Percentiles rank a stretch among this genome's conserved stretches.
Conservation (phyloP, 768 basidiomycete species). For the Nevesoporus exiguus region DNA sequence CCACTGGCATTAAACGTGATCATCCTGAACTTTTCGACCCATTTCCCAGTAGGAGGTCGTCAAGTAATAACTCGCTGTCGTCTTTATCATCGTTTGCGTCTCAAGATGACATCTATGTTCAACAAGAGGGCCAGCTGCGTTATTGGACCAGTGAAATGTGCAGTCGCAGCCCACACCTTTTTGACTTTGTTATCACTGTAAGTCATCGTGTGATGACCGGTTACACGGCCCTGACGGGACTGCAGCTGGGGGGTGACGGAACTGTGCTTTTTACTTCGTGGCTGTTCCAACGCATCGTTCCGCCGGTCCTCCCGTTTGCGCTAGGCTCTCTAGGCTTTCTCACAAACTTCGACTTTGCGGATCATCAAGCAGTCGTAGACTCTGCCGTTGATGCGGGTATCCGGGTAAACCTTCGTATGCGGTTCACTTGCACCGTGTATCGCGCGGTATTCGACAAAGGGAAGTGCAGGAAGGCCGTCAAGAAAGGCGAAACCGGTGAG, state of each 20-base stretch:
- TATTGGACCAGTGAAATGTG: conserved; percentile 99
- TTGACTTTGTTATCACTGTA: conserved; percentile 97
- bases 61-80: conserved; percentile 60
- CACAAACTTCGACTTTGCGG: conserved; percentile 91
- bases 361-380: conserved; percentile 84
- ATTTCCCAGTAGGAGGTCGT: conserved; percentile 68
- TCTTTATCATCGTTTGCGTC: conserved; percentile 46
- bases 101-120: conserved; percentile 36
- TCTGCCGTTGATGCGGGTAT: conserved; percentile 88
- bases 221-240: conserved; percentile 9
- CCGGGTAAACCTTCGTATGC: conserved; percentile 96
- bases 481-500: conserved; percentile 91
- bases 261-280: conserved; percentile 99
- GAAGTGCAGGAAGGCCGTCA: conserved; percentile 74
- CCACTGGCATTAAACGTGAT: conserved; percentile 79
- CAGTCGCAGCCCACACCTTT: conserved; percentile 81
- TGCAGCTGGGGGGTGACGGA: conserved; percentile 93
- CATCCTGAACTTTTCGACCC: conserved; percentile 88
- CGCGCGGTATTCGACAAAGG: conserved; percentile 79
- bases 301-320: conserved; percentile 97
- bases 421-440: conserved; percentile 98
- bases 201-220: conserved; percentile 27
- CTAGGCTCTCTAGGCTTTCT: conserved; percentile 96
- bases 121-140: conserved; percentile 85
- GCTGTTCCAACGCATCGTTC: conserved; percentile 97